Percentiles rank a stretch among this genome's conserved stretches.
Evolutionary conservation across 1,139 yeast species (phyloP).

Genomic region (Yamadazyma dushanensis): DNA sequence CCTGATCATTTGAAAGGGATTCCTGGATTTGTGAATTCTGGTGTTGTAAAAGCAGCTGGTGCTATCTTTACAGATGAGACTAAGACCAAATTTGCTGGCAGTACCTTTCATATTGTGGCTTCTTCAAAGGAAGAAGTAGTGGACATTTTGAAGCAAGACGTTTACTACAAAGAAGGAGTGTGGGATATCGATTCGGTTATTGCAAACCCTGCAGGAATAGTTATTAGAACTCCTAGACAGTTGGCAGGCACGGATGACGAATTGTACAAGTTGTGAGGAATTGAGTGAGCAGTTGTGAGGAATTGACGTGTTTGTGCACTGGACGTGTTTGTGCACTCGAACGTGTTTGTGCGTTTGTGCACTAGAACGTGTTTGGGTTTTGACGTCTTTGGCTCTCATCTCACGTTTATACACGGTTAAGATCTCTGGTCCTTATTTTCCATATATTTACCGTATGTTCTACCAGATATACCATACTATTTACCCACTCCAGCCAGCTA

Average conservation of each 20-base stretch:
- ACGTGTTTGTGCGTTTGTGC: no score
- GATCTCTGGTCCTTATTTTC: not conserved
- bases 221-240: constrained; percentile 31
- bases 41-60: constrained; percentile 64
- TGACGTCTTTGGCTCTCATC: no score
- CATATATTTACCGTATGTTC: not conserved
- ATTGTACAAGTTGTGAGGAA: constrained; percentile 15
- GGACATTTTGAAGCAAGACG: constrained; percentile 62
- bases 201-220: constrained; percentile 54
- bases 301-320: no score
- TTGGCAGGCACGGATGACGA: constrained; percentile 26
- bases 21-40: constrained; percentile 49
- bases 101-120: constrained; percentile 63
- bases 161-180: constrained; percentile 63
- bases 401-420: not conserved
- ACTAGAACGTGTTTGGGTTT: no score
- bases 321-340: no score
- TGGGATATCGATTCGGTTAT: constrained; percentile 73
- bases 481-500: constrained; percentile 1
- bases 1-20: constrained; percentile 59
- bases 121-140: constrained; percentile 62
- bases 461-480: constrained; percentile 1
- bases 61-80: constrained; percentile 54
- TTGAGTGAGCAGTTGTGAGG: no score
- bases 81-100: constrained; percentile 67